Evolutionary conservation across 495 filamentous ascomycete genomes (phyloP), one percentile per base, ranked within the genome.

Genomic region (Penicillium flavigenum): DNA sequence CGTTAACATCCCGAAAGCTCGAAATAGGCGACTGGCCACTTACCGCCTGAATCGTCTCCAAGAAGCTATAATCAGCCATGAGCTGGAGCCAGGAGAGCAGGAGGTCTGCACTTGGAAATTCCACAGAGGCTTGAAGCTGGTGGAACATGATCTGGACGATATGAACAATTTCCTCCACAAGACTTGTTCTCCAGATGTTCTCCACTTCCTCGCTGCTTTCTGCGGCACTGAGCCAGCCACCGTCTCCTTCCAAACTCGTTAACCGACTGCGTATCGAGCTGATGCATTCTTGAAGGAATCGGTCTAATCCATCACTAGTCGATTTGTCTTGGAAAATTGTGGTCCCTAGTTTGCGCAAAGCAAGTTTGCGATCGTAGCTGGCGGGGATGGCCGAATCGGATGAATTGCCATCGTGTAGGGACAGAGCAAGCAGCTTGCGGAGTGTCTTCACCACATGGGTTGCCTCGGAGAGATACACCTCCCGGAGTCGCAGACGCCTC

Each of bases 21-120:
- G 4, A n/a, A 11, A 20, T 5, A 22, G 12, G 26, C 17, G 39
- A 48, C 22, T 31, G 17, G 31, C 32, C 16, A 80, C 81, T 74
- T 65, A 88, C 85, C 50, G 77, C 77, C 57, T 79, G 68, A 17
- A 88, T 71, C 17, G 71, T 65, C 31, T 88, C 81, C 54, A 92
- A 73, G 63, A 92, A 94, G 48, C 69, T 69, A 65, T 81, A 83
- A 2, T 83, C 76, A 26, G 68, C 66, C 79, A 92, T 84, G 26
- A 96, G 68, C 8, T 78, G 69, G 51, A 92, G 90, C 92, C 92
- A 97, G 51, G 81, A 73, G 7, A 88, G 68, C 7, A 95, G 63
- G 14, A 85, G 70, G 12, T 77, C 73, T 3, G 83, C 76, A 16
- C 83, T 79, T n/a, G 86, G 81, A 19, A 84, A 68, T 38, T 76